Evolutionary conservation across 2,329 filamentous ascomycete species (phyloP).

Genomic region (Ilyonectria robusta): DNA sequence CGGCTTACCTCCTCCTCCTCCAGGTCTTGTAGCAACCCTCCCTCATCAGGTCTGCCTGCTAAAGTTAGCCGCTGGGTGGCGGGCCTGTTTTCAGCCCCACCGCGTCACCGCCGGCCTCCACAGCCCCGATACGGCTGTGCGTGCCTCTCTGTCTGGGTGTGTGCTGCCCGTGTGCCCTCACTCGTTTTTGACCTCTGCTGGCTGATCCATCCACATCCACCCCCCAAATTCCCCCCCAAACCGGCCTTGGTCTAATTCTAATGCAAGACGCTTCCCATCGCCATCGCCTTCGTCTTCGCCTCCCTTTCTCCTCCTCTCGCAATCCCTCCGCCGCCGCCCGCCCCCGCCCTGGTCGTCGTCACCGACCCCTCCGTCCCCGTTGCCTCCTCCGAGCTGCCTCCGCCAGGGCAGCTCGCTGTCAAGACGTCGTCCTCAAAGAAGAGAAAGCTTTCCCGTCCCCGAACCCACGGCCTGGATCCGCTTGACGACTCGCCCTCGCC

Average conservation of each 20-base stretch:
- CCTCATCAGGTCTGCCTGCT: not conserved
- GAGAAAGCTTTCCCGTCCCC: conserved; percentile 73
- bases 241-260: conserved; percentile 23
- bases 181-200: conserved; percentile 13
- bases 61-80: not conserved
- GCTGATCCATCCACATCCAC: conserved; percentile 26
- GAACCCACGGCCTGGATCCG: conserved; percentile 59
- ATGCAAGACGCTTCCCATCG: conserved; percentile 37
- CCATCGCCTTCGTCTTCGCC: conserved; percentile 33
- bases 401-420: conserved; percentile 77
- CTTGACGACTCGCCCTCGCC: conserved; percentile 55
- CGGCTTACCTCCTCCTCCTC: no score
- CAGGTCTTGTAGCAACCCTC: not conserved
- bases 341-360: conserved; percentile 28
- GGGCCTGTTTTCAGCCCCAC: conserved; percentile 39
- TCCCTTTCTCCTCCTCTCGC: conserved; percentile 17
- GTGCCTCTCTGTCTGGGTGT: not conserved
- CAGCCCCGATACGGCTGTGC: conserved; percentile 31
- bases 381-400: conserved; percentile 69
- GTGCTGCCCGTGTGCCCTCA: conserved; percentile 34
- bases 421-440: conserved; percentile 83
- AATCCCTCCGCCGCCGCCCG: conserved; percentile 8
- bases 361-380: conserved; percentile 34
- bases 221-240: conserved; percentile 5
- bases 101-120: conserved; percentile 40